Evolutionary conservation across 2,329 filamentous ascomycete genomes (phyloP), one percentile per base, ranked within the genome.

Genomic region (Westerdykella ornata): DNA sequence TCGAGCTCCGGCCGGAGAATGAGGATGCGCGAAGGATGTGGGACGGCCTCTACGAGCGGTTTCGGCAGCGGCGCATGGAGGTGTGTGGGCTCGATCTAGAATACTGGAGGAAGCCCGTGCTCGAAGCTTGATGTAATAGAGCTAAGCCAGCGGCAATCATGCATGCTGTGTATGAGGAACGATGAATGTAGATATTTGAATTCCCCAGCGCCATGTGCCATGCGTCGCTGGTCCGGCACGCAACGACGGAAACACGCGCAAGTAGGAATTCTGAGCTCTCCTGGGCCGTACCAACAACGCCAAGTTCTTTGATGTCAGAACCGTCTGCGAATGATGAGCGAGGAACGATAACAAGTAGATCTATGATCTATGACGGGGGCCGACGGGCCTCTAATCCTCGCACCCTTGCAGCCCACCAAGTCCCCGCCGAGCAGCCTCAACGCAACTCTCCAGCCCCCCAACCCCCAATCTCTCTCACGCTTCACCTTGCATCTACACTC

Each of bases 21-120:
- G 65, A 65, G 35, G 66, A 72, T 42, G 70, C 71, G 7, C 63
- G 71, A 43, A 68, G 67, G 55, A 63, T 67, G 19, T 76, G 73
- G 72, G 71, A 71, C 47, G 67, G 60, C 39, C 53, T 75, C 43
- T 76, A 76, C 48, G 70, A 71, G 29, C 54, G 60, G 26, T 76
- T 73, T 53, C 68, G 71, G 35, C 68, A 72, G 48, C 65, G 64
- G 49, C 63, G 73, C 41, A 72, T 72, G 67, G 72, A 75, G 42
- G 67, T 75, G 37, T 76, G 73, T 54, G 73, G 72, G 37, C 57
- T 76, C 45, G 73, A 75, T 48, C 56, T 76, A 48, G 72, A 75
- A 57, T 55, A 52, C 16, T 72, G 68, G 60, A 40, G 29, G 32
- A 39, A 45, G 47, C 52, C 59, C 5, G 42, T 52, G 37, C 22